These are phyloP conservation scores for Pseudogymnoascus pannorum DNA, from an alignment of 2,329 filamentous ascomycete species.

Conservation along the genomic window DNA sequence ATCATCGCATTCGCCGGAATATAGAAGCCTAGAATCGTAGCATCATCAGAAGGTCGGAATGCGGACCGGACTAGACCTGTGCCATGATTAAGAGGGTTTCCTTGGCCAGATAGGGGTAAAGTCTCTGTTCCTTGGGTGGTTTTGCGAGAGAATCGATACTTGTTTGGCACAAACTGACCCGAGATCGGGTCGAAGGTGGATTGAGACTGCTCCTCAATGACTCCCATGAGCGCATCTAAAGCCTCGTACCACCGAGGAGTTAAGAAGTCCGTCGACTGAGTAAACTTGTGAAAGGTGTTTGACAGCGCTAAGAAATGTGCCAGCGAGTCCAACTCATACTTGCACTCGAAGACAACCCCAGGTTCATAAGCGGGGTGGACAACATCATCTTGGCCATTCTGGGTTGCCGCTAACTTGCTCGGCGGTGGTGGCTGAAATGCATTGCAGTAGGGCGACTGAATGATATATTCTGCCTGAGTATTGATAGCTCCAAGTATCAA, in stretches of 20 bases:
- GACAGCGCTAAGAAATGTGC: slow-evolving; percentile 81
- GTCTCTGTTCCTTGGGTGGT: slow-evolving; percentile 87
- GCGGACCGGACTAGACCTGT: slow-evolving; percentile 85
- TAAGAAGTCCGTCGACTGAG: slow-evolving; percentile 69
- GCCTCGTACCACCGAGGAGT: slow-evolving; percentile 72
- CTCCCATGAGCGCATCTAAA: slow-evolving; percentile 62
- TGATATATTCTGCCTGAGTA: slow-evolving; percentile 91
- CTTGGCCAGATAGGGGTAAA: slow-evolving; percentile 69
- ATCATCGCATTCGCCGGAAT: slow-evolving; percentile 97
- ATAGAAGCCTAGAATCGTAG: slow-evolving; percentile 87
- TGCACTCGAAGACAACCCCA: slow-evolving; percentile 88
- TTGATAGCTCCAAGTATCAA: slow-evolving; percentile 91
- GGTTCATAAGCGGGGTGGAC: slow-evolving; percentile 87
- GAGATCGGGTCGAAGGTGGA: slow-evolving; percentile 70
- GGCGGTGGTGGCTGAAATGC: slow-evolving; percentile 92
- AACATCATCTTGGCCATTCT: slow-evolving; percentile 73
- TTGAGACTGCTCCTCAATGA: slow-evolving; percentile 70
- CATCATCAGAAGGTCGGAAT: slow-evolving; percentile 91
- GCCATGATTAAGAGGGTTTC: slow-evolving; percentile 81
- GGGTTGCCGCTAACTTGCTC: slow-evolving; percentile 61
- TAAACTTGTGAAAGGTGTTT: slow-evolving; percentile 81
- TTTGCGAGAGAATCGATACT: slow-evolving; percentile 78
- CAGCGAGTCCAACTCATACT: slow-evolving; percentile 95
- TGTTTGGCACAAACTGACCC: slow-evolving; percentile 59
- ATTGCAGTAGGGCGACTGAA: slow-evolving; percentile 93